Evolutionary conservation across 805 yeast species (phyloP).

Genomic region (Candida rishiriensis): DNA sequence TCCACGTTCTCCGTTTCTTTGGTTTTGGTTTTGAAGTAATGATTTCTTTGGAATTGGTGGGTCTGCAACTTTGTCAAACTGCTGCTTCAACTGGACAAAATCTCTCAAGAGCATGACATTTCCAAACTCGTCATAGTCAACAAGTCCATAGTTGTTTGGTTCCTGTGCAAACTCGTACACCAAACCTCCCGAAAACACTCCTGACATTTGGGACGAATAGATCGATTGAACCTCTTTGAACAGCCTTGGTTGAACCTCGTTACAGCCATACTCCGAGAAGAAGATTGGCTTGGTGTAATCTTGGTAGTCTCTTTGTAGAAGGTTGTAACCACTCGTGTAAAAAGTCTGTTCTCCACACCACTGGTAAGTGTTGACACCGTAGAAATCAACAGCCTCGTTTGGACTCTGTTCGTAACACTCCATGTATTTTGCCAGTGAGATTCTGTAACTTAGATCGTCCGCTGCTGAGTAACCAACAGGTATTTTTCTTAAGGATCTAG

Average conservation of each 20-base stretch:
- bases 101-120: slow-evolving; percentile 41
- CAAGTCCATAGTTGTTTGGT: slow-evolving; percentile 74
- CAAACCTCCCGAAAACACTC: slow-evolving; percentile 78
- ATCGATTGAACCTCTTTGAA: slow-evolving; percentile 74
- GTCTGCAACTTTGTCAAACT: slow-evolving; percentile 34
- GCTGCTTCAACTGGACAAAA: slow-evolving; percentile 38
- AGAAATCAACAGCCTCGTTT: slow-evolving; percentile 65
- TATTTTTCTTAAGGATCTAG: slow-evolving; percentile 56
- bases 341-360: slow-evolving; percentile 89
- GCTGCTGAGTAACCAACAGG: slow-evolving; percentile 98
- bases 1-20: neutral
- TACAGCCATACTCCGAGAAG: slow-evolving; percentile 91
- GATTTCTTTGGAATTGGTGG: slow-evolving; percentile 23
- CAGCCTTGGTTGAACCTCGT: slow-evolving; percentile 68
- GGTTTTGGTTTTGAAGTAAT: slow-evolving; percentile 10
- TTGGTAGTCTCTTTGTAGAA: slow-evolving; percentile 66
- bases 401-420: slow-evolving; percentile 61
- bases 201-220: slow-evolving; percentile 67
- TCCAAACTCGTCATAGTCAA: slow-evolving; percentile 41
- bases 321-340: slow-evolving; percentile 66
- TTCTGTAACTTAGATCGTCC: slow-evolving; percentile 76
- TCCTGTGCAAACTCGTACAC: slow-evolving; percentile 81
- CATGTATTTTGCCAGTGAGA: slow-evolving; percentile 71
- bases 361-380: slow-evolving; percentile 77
- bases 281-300: slow-evolving; percentile 74